phyloP scores from a whole-genome alignment of 2,329 filamentous ascomycete genomes.

The Pochonia chlamydosporia region DNA sequence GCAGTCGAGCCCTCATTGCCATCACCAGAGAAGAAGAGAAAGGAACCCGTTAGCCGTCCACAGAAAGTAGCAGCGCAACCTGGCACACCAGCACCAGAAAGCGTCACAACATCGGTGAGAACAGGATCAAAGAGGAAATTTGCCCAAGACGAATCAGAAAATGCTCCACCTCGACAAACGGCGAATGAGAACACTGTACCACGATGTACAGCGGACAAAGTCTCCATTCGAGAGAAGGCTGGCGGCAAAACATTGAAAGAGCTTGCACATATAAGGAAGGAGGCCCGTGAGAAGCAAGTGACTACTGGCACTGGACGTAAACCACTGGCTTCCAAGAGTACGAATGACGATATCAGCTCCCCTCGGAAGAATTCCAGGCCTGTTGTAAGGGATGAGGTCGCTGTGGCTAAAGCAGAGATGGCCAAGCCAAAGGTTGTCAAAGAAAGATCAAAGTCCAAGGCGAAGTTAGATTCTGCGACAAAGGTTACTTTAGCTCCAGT shows the following conservation, averaged over 20 bases:
- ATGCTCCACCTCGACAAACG: constrained; percentile 17
- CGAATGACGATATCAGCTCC: constrained; percentile 53
- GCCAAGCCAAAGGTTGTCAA: constrained; percentile 19
- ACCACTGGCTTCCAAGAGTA: constrained; percentile 51
- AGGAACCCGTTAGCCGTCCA: not conserved
- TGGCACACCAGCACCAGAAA: constrained; percentile 5
- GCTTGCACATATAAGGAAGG: constrained; percentile 34
- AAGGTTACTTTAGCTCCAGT: constrained; percentile 14
- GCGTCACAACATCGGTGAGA: constrained; percentile 27
- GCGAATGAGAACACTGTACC: constrained; percentile 23
- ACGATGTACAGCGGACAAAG: constrained; percentile 15
- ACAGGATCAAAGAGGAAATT: constrained; percentile 54
- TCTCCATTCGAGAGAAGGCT: constrained; percentile 27
- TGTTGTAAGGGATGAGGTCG: constrained; percentile 27
- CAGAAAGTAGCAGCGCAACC: constrained; percentile 1
- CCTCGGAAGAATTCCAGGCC: constrained; percentile 45
- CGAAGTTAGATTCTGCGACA: constrained; percentile 19
- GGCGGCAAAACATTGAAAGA: constrained; percentile 41
- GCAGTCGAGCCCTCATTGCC: constrained; percentile 7
- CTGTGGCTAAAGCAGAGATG: constrained; percentile 32
- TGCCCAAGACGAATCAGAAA: constrained; percentile 48
- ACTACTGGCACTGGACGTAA: constrained; percentile 31
- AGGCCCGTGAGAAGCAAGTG: constrained; percentile 28
- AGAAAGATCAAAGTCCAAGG: constrained; percentile 20
- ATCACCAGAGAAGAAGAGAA: constrained; percentile 23